Evolutionary conservation across 2,329 filamentous ascomycete genomes (phyloP).

Genomic region (Cryphonectria japonica): DNA sequence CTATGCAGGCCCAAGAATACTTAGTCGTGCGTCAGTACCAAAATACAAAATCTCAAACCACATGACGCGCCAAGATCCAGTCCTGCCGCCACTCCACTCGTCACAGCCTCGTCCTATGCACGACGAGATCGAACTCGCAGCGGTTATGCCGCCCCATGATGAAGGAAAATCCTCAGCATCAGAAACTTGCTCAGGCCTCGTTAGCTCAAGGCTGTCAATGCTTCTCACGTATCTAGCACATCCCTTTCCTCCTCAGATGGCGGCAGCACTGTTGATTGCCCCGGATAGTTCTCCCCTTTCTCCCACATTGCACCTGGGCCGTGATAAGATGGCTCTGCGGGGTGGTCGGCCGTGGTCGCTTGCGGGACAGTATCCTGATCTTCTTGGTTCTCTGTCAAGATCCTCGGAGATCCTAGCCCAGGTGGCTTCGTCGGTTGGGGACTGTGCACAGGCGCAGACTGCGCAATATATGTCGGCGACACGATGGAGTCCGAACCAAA

Average conservation of each 20-base stretch:
- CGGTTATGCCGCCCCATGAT: background rate
- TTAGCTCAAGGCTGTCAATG: constrained; percentile 9
- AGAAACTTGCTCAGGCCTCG: constrained; percentile 11
- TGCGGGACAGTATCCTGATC: constrained; percentile 30
- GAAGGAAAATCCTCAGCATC: constrained; percentile 12
- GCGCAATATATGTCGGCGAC: constrained; percentile 51
- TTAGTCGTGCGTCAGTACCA: background rate
- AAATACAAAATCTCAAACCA: background rate
- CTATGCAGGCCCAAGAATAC: background rate
- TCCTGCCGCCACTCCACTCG: background rate
- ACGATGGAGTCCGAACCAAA: constrained; percentile 55
- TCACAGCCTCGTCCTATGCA: background rate
- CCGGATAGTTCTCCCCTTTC: constrained; percentile 49
- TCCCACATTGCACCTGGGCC: constrained; percentile 57
- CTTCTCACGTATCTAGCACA: constrained; percentile 43
- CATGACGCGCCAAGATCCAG: too few relatives aligned
- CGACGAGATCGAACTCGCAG: background rate
- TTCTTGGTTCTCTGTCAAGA: constrained; percentile 29
- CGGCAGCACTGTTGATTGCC: constrained; percentile 42
- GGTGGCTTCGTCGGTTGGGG: constrained; percentile 40
- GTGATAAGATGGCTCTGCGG: constrained; percentile 48
- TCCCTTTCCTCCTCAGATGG: constrained; percentile 48
- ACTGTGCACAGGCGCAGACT: constrained; percentile 43
- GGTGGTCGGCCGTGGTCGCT: constrained; percentile 21
- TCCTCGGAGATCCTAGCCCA: constrained; percentile 32